Evolutionary conservation across 2,329 filamentous ascomycete species (phyloP).

Genomic region (Didymella segeticola): DNA sequence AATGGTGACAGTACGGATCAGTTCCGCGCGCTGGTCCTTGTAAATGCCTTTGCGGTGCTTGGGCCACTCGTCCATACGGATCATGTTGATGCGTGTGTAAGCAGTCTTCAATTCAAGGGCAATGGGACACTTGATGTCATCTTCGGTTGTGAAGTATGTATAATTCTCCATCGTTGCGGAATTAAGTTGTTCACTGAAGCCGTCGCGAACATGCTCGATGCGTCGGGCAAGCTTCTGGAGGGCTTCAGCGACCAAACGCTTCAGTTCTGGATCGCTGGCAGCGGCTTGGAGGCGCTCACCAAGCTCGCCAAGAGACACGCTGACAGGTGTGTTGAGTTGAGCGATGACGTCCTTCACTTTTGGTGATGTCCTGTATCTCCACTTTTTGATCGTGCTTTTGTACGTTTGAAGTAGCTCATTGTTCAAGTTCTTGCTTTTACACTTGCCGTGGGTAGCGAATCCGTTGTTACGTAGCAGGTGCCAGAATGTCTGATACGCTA

Average conservation of each 20-base stretch:
- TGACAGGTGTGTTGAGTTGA: neutral
- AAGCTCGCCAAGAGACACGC: neutral
- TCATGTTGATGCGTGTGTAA: neutral
- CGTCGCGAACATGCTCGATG: neutral
- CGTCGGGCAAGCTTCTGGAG: neutral
- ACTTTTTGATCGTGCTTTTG: neutral
- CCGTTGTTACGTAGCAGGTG: slow-evolving; percentile 6
- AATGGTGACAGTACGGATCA: neutral
- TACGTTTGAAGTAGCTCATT: neutral
- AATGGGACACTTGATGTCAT: slow-evolving; percentile 22
- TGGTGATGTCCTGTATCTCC: neutral
- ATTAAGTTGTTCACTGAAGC: neutral
- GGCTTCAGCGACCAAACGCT: neutral
- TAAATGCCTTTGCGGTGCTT: slow-evolving; percentile 2
- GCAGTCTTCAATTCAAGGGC: slow-evolving; percentile 3
- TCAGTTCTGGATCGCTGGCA: slow-evolving; percentile 5
- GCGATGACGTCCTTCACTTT: neutral
- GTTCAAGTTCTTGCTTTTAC: neutral
- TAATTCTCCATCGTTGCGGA: neutral
- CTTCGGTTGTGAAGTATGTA: slow-evolving; percentile 16
- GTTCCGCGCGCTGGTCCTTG: neutral
- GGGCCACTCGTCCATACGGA: neutral
- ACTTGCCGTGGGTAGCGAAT: neutral
- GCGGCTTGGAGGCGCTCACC: neutral
- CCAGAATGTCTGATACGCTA: neutral